Conservation (phyloP, 805 yeast species). For the Candida succiphila region DNA sequence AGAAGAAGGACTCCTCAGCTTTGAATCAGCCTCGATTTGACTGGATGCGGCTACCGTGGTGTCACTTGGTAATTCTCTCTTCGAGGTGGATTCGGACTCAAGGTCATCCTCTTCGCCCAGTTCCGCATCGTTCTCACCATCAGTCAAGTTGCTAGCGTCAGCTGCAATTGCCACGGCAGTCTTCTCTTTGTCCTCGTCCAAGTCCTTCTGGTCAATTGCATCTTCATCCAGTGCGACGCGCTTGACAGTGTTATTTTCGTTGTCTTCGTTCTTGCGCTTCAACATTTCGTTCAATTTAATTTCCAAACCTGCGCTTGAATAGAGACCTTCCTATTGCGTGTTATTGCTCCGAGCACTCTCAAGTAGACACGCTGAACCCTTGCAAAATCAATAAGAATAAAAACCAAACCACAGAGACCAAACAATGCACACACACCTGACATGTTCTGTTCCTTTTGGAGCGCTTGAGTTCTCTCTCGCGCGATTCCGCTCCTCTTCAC, state of each 20-base stretch:
- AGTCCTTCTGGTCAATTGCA: conserved; percentile 32
- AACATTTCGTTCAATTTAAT: conserved; percentile 19
- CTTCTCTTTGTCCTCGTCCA: conserved; percentile 29
- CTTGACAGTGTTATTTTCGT: conserved; percentile 44
- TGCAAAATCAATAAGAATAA: no score
- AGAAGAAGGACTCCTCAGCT: no score
- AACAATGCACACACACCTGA: no score
- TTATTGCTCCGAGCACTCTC: no score
- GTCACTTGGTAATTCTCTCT: conserved; percentile 2
- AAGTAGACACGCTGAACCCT: no score
- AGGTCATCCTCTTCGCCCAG: no score
- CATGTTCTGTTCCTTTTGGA: no score
- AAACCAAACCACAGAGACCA: no score
- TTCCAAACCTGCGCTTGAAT: background rate
- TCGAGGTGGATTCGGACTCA: conserved; percentile 1
- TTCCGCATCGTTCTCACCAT: no score
- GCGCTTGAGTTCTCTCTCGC: no score
- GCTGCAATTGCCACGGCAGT: conserved; percentile 27
- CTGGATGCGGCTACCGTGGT: no score
- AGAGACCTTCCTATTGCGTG: background rate
- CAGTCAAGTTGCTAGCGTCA: background rate
- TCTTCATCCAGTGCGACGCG: conserved; percentile 66
- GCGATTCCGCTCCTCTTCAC: no score
- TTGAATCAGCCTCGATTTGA: background rate
- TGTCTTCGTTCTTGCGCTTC: conserved; percentile 65